A percentile compares a stretch with the other conserved stretches of the same genome.
These are phyloP conservation scores for Pseudocercospora musae DNA, from an alignment of 2,329 filamentous ascomycete species.

Conservation along the genomic window DNA sequence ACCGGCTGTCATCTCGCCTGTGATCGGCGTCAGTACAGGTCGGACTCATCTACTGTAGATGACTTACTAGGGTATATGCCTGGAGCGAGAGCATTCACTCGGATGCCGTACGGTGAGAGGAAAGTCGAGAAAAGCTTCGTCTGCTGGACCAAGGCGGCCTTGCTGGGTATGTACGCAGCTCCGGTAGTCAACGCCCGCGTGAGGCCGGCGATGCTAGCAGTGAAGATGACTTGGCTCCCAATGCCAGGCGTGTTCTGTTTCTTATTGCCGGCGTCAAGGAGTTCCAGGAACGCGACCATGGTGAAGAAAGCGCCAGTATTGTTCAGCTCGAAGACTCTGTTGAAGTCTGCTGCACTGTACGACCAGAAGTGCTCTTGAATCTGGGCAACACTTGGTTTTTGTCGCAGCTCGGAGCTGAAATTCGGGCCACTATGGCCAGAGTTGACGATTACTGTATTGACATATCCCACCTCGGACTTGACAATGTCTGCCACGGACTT, in stretches of 20 bases:
- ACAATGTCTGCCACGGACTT: constrained; percentile 39
- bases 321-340: constrained; percentile 41
- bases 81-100: constrained; percentile 47
- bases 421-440: constrained; percentile 4
- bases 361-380: constrained; percentile 12
- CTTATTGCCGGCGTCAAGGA: constrained; percentile 45
- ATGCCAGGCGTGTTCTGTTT: constrained; percentile 39
- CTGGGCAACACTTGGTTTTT: constrained; percentile 3
- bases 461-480: constrained; percentile 35
- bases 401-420: not conserved
- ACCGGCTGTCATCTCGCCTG: constrained; percentile 14
- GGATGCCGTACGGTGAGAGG: constrained; percentile 43
- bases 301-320: constrained; percentile 44
- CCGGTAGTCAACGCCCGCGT: constrained; percentile 31
- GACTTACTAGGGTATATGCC: constrained; percentile 29
- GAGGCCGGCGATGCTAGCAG: constrained; percentile 41
- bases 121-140: constrained; percentile 43
- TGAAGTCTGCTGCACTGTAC: constrained; percentile 14
- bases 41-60: not conserved
- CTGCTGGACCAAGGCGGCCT: constrained; percentile 43
- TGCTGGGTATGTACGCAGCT: constrained; percentile 42
- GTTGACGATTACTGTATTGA: constrained; percentile 9
- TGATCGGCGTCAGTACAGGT: not conserved
- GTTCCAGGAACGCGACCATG: constrained; percentile 43
- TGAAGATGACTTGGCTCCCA: constrained; percentile 46